Percentiles rank a stretch among this genome's conserved stretches.
Conservation (phyloP, 2,329 filamentous ascomycete species). For the Cladophialophora bantiana region DNA sequence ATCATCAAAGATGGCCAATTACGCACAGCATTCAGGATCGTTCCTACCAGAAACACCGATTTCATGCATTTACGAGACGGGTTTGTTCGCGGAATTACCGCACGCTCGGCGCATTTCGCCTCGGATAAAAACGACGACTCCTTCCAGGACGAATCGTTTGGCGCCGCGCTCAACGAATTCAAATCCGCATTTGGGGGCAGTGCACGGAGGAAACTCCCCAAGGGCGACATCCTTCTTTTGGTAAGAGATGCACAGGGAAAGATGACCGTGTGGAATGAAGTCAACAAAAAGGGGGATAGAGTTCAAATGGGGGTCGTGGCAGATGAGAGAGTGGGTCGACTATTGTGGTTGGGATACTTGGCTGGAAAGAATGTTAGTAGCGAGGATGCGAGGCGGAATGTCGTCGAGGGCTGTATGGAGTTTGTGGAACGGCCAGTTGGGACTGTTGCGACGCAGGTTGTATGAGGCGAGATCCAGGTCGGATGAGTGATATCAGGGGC, state of each 20-base stretch:
- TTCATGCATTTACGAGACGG: constrained; percentile 92
- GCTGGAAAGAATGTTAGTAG: constrained; percentile 86
- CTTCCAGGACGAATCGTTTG: constrained; percentile 73
- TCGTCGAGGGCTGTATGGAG: constrained; percentile 86
- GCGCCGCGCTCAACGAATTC: constrained; percentile 75
- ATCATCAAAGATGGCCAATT: constrained; percentile 72
- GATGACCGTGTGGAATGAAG: constrained; percentile 71
- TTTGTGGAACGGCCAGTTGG: constrained; percentile 88
- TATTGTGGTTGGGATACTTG: constrained; percentile 90
- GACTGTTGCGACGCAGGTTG: constrained; percentile 80
- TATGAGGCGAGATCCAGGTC: constrained; percentile 42
- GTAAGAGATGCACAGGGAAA: constrained; percentile 70
- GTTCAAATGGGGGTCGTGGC: constrained; percentile 72
- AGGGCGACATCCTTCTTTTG: constrained; percentile 78
- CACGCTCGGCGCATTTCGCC: constrained; percentile 67
- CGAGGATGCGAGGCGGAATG: constrained; percentile 77
- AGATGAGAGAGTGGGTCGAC: constrained; percentile 80
- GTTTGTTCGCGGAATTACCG: constrained; percentile 84
- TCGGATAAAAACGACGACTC: constrained; percentile 56
- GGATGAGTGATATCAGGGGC: not conserved
- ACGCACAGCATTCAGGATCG: constrained; percentile 80
- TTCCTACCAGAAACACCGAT: constrained; percentile 92
- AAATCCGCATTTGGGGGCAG: constrained; percentile 81
- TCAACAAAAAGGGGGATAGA: constrained; percentile 52
- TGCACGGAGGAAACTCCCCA: constrained; percentile 71